Evolutionary conservation across 768 basidiomycete species (phyloP).

Genomic region (Collybia sp.): DNA sequence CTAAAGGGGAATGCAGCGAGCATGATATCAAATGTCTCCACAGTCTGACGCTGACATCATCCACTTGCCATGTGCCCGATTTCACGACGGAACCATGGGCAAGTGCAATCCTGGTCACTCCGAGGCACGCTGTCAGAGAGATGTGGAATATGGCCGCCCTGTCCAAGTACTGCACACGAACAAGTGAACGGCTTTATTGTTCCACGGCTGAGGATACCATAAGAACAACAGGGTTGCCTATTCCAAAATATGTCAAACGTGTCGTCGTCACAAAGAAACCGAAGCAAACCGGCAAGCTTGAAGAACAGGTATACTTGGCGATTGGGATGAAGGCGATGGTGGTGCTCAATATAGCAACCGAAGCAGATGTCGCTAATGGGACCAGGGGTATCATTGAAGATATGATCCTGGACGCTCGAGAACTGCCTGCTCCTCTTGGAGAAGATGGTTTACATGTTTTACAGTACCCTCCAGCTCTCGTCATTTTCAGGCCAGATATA

Average conservation of each 20-base stretch:
- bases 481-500: slow-evolving; percentile 24
- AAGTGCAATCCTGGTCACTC: slow-evolving; percentile 27
- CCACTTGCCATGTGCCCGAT: slow-evolving; percentile 13
- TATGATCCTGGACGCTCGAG: slow-evolving; percentile 26
- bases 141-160: slow-evolving; percentile 29
- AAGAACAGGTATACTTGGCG: slow-evolving; percentile 20
- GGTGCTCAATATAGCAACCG: slow-evolving; percentile 26
- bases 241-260: slow-evolving; percentile 1
- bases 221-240: neutral
- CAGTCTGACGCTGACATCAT: slow-evolving; percentile 17
- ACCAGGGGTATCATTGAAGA: slow-evolving; percentile 25
- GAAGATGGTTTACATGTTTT: slow-evolving; percentile 11
- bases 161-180: slow-evolving; percentile 12
- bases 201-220: slow-evolving; percentile 23
- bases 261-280: slow-evolving; percentile 4
- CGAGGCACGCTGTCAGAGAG: slow-evolving; percentile 27
- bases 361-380: slow-evolving; percentile 35
- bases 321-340: slow-evolving; percentile 38
- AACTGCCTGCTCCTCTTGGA: slow-evolving; percentile 6
- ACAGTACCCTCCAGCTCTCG: slow-evolving; percentile 22
- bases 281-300: slow-evolving; percentile 14
- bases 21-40: neutral
- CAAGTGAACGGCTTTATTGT: slow-evolving; percentile 10
- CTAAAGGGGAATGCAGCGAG: no score
- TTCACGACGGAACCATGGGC: slow-evolving; percentile 24